phyloP scores from a whole-genome alignment of 495 filamentous ascomycete genomes.

The Xylaria palmicola region DNA sequence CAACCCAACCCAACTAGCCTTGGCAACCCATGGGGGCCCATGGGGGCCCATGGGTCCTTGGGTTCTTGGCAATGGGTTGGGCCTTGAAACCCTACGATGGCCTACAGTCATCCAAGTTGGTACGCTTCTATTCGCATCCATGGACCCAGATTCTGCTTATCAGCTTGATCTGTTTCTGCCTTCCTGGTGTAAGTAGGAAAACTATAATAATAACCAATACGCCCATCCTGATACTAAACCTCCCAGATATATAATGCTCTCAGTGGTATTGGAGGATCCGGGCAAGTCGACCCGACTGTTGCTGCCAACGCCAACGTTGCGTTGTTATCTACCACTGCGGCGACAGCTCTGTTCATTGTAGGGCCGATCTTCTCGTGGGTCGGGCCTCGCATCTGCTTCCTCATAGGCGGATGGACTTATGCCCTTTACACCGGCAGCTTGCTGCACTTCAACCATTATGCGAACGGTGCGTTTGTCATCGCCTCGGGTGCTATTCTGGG shows the following conservation, averaged over 20 bases:
- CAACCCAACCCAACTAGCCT: too few species aligned
- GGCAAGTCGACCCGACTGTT: conserved; percentile 32
- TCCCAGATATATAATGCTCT: conserved; percentile 16
- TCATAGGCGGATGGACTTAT: conserved; percentile 47
- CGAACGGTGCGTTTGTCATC: conserved; percentile 9
- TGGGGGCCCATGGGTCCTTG: too few species aligned
- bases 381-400: conserved; percentile 40
- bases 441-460: conserved; percentile 36
- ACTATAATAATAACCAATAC: not conserved
- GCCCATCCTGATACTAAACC: not conserved
- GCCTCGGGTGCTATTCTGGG: conserved; percentile 45
- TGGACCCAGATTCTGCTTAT: conserved; percentile 31
- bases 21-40: too few species aligned
- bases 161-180: conserved; percentile 5
- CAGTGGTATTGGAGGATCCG: conserved; percentile 18
- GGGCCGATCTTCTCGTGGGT: conserved; percentile 44
- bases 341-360: conserved; percentile 42
- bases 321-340: conserved; percentile 39
- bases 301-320: conserved; percentile 46
- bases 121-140: conserved; percentile 33
- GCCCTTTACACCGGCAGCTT: conserved; percentile 44
- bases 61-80: too few species aligned
- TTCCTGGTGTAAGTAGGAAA: conserved; percentile 10
- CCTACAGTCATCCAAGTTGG: conserved; percentile 10
- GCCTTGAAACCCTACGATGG: not conserved